Percentiles rank a stretch among this genome's conserved stretches.
These are phyloP conservation scores for Populus hybrid DNA, from an alignment of 441 rosid genomes.

Conservation along the genomic window DNA sequence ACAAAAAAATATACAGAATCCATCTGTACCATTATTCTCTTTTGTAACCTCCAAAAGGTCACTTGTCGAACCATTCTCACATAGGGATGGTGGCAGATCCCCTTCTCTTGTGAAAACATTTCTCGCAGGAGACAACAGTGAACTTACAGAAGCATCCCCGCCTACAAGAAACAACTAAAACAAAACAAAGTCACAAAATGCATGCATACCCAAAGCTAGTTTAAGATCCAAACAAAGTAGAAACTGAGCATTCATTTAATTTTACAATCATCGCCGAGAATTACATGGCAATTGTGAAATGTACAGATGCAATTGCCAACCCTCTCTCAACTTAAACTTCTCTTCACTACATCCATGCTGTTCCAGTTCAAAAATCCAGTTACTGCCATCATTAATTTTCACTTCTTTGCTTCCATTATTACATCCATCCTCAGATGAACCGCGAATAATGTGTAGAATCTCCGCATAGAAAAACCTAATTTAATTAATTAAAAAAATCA, in stretches of 20 bases:
- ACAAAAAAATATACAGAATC: too few species aligned
- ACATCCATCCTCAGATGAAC: conserved; percentile 7
- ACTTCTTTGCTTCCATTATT: conserved; percentile 25
- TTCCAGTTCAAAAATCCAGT: conserved; percentile 38
- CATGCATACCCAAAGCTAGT: background rate
- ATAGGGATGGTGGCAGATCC: conserved; percentile 12
- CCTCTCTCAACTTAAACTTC: conserved; percentile 52
- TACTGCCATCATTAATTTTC: conserved; percentile 18
- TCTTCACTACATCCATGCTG: conserved; percentile 24
- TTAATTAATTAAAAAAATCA: conserved; percentile 9
- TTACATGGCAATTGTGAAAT: conserved; percentile 96
- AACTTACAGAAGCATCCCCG: conserved; percentile 59
- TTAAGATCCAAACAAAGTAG: background rate
- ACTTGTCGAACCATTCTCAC: conserved; percentile 16
- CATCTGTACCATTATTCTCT: conserved; percentile 23
- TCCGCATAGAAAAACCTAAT: conserved; percentile 71
- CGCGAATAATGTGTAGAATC: conserved; percentile 37
- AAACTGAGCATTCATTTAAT: background rate
- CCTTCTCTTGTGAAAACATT: conserved; percentile 33
- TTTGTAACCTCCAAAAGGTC: conserved; percentile 16
- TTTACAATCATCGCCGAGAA: conserved; percentile 14
- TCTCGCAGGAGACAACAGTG: conserved; percentile 29
- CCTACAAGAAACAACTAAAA: conserved; percentile 39
- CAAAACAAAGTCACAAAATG: conserved; percentile 5
- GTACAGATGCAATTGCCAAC: conserved; percentile 72